Conservation (phyloP, 2,329 filamentous ascomycete species). For the Gliomastix tumulicola region DNA sequence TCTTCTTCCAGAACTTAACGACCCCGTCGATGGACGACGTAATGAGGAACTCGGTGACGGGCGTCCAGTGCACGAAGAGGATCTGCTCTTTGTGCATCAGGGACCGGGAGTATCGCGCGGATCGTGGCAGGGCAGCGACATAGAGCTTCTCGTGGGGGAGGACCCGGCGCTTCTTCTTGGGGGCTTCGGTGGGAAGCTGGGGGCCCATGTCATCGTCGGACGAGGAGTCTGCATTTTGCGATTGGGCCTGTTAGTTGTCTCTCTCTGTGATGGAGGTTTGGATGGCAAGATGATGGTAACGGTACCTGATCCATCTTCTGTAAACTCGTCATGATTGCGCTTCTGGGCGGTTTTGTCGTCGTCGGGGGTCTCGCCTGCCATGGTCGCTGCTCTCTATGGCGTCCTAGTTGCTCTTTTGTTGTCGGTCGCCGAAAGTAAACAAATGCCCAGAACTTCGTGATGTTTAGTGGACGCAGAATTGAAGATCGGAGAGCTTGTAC, state of each 20-base stretch:
- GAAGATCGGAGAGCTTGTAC: too few relatives aligned
- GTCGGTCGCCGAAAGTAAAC: too few relatives aligned
- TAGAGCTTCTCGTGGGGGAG: constrained; percentile 95
- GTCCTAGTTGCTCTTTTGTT: too few relatives aligned
- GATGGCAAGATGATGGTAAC: too few relatives aligned
- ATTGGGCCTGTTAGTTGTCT: too few relatives aligned
- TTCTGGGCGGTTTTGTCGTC: constrained; percentile 28
- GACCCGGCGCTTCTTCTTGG: constrained; percentile 85
- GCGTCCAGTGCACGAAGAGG: constrained; percentile 80
- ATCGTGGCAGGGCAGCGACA: constrained; percentile 77
- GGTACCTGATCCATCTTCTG: constrained; percentile 36
- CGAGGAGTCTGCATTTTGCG: too few relatives aligned
- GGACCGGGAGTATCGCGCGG: constrained; percentile 82
- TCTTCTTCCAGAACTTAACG: constrained; percentile 99
- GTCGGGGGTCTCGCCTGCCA: constrained; percentile 13
- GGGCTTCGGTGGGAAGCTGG: constrained; percentile 72
- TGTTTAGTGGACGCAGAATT: too few relatives aligned
- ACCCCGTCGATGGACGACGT: constrained; percentile 92
- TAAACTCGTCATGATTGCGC: constrained; percentile 49
- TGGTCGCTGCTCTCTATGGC: too few relatives aligned
- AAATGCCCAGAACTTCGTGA: too few relatives aligned
- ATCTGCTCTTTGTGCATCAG: constrained; percentile 98
- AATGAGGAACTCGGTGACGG: constrained; percentile 88
- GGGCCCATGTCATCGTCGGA: constrained; percentile 93
- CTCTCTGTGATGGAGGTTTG: too few relatives aligned